Evolutionary conservation across 2,329 filamentous ascomycete genomes (phyloP), one percentile per base, ranked within the genome.

Genomic region (Neonectria coccinea): DNA sequence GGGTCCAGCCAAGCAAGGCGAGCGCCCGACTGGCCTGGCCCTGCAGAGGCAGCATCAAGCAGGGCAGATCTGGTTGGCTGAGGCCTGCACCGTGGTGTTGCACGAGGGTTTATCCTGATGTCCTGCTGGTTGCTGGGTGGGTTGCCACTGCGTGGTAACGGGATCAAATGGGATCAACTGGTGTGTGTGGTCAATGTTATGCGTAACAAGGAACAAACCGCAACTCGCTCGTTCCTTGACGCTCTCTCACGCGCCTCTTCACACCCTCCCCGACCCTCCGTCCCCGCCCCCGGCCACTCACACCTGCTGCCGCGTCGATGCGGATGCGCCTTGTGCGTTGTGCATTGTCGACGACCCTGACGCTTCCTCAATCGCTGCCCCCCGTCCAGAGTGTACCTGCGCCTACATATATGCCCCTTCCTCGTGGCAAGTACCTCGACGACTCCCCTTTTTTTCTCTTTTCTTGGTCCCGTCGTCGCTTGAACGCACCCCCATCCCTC

Each of bases 341-440:
- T 58, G 55, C 60, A 63, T 58, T 33, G 18, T 54, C 33, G 48
- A 58, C 55, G 42, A 54, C 60, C 25, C 54, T 39, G 31, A 36
- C 45, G 53, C 27, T 22, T 54, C 48, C 48, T 53, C 25, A 53
- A 53, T 62, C 45, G 59, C 16, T 29, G 58, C 58, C 45, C 45
- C 45, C 27, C 29, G 45, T 56, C 18, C 22, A 45, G 56, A 65
- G 57, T 62, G 62, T 58, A 65, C 63, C 63, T 65, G 55, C 54
- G 36, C 54, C 36, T 62, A 62, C 59, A 53, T 65, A 56, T 65
- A 41, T 59, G 51, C 55, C 55, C 51, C 56, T 54, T 59, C 59
- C 51, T 59, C 59, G 36, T 42, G 14, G 41, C 51, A 65, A 41
- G 63, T 65, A 65, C 63, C 59, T 56, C 51, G 18, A 45, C 31